phyloP scores from a whole-genome alignment of 257 asterid species.

The Datura wrightii region DNA sequence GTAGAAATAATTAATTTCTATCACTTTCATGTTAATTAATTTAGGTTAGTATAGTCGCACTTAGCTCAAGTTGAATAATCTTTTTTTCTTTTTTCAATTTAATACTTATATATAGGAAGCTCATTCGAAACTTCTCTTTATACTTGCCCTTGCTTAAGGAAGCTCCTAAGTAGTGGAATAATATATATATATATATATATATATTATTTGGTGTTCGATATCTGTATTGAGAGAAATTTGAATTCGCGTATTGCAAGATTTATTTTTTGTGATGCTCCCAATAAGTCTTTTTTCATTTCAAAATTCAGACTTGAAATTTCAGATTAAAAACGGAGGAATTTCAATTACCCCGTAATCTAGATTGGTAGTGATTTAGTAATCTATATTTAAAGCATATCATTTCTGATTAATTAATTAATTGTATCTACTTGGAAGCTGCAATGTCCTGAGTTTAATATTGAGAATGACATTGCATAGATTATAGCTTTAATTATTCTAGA shows the following conservation, averaged over 20 bases:
- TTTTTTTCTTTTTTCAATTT: neutral
- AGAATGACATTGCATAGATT: neutral
- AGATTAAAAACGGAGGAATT: no score
- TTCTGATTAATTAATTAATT: neutral
- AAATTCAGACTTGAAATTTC: no score
- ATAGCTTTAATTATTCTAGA: neutral
- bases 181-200: no score
- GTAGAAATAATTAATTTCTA: neutral
- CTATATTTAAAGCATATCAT: neutral
- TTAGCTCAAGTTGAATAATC: neutral
- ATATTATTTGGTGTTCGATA: no score
- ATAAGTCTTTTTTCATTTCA: no score
- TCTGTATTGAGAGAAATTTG: no score
- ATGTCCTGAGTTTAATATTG: neutral
- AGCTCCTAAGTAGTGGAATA: neutral
- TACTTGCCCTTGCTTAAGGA: neutral
- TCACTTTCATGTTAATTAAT: neutral
- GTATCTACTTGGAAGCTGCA: no score
- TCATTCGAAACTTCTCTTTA: neutral
- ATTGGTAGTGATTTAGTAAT: no score
- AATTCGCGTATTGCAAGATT: no score
- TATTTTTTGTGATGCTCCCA: no score
- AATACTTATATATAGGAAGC: neutral
- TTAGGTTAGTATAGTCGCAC: neutral
- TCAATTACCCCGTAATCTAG: no score